A percentile compares a stretch with the other conserved stretches of the same genome.
Evolutionary conservation across 2,329 filamentous ascomycete species (phyloP).

Genomic region (Lachnellula subtilissima): DNA sequence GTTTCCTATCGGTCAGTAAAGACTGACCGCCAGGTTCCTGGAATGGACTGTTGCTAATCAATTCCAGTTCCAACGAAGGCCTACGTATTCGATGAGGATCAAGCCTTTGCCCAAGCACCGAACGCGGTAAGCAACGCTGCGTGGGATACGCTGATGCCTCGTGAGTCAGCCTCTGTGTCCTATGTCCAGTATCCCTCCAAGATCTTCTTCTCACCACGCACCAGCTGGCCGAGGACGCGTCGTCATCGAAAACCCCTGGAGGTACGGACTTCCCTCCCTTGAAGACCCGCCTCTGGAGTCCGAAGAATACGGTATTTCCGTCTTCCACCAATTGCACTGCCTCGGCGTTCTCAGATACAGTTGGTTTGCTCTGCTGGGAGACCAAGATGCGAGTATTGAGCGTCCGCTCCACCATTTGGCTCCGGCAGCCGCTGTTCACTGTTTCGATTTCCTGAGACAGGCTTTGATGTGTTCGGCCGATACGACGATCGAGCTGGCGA

Average conservation of each 20-base stretch:
- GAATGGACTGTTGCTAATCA: background rate
- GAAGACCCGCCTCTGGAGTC: background rate
- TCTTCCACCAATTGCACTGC: background rate
- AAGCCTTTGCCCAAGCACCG: background rate
- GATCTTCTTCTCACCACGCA: background rate
- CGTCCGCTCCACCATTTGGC: background rate
- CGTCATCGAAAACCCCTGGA: background rate
- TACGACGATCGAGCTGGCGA: constrained; percentile 5
- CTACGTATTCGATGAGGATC: background rate
- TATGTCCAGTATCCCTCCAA: background rate
- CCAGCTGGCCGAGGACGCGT: background rate
- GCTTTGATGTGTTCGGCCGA: constrained; percentile 14
- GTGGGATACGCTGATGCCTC: background rate
- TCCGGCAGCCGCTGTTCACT: constrained; percentile 6
- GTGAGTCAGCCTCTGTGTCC: background rate
- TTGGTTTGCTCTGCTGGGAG: background rate
- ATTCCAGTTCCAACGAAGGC: background rate
- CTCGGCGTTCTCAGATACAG: background rate
- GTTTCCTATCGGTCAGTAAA: background rate
- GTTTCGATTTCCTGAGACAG: constrained; percentile 15
- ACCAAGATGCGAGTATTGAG: background rate
- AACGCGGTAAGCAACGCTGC: background rate
- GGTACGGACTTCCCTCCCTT: background rate
- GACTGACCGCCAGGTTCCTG: background rate
- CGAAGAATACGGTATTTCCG: background rate